A percentile compares a stretch with the other conserved stretches of the same genome.
Conservation (phyloP, 2,329 filamentous ascomycete species). For the Epichloe hybrida region DNA sequence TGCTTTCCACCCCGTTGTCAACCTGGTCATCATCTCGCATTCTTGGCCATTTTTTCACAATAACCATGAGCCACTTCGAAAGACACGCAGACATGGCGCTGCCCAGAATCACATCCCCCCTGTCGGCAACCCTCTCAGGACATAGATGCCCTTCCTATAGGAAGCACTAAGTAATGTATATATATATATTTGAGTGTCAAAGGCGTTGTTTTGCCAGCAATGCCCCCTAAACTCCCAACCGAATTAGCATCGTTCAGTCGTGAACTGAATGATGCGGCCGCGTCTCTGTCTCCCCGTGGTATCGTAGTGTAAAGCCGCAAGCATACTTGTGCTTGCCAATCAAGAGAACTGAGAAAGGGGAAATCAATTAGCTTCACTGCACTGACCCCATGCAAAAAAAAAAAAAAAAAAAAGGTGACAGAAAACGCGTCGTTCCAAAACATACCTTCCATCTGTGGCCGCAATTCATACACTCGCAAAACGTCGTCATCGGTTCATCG, state of each 20-base stretch:
- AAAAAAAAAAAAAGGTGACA: no score
- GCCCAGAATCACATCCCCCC: no score
- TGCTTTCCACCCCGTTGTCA: neutral
- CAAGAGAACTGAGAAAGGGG: neutral
- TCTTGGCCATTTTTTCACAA: neutral
- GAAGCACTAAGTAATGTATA: neutral
- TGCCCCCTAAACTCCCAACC: no score
- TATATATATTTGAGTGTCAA: no score
- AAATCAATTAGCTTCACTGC: neutral
- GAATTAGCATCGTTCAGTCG: no score
- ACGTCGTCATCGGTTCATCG: conserved; percentile 82
- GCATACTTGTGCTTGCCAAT: neutral
- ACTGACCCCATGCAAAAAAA: neutral
- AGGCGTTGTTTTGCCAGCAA: neutral
- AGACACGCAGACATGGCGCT: no score
- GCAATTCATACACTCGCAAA: conserved; percentile 58
- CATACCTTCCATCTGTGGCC: conserved; percentile 61
- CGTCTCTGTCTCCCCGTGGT: neutral
- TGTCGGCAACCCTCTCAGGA: no score
- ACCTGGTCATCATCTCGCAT: neutral
- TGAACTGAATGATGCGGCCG: no score
- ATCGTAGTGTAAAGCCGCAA: neutral
- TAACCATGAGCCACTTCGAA: neutral
- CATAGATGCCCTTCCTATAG: no score
- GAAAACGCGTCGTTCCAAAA: neutral